Base-by-base conservation (phyloP, 768 basidiomycete genomes). In the Pluteus cervinus region DNA sequence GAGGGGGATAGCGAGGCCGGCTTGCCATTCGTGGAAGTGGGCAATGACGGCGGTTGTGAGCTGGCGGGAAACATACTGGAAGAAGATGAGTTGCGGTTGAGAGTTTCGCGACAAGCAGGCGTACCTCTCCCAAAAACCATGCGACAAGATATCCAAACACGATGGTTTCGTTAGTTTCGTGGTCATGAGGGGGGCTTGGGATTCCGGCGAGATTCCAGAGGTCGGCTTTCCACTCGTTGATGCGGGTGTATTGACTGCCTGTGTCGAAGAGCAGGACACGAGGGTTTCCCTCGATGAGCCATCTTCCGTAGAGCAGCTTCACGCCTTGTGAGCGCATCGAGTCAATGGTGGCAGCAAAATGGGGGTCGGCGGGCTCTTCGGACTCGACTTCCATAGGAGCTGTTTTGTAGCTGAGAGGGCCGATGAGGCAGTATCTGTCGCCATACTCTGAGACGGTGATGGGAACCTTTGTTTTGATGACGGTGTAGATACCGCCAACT, bases 11-110 rank as follows among this genome's bases (percentile, higher is more conserved):
- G 93, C 90, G 31, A 96, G 79, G 30, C 94, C 93, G 7, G 92
- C 94, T 58, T 98, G 96, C 96, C 96, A 99, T 62, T 99, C 96
- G 60, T 99, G 96, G 69, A 99, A 96, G 62, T 99, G 96, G 47
- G 92, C 93, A 41, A 98, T 75, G 50, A 98, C 88, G 12, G 93
- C 91, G 4, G 80, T 87, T 37, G 73, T 68, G 22, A 85, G 73
- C 56, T 96, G 88, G 29, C 79, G 79, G 18, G 85, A 54, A 26
- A 88, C 81, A 53, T 89, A 92, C 87, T 91, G 31, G 18, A 30
- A 22, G 41, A 39, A 23, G 44, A 39, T 22, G 26, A 15, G n/a
- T 35, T 24, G 26, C 30, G 12, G 39, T 30, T 24, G 39, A 37
- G 29, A 30, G 20, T 35, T 23, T 21, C 23, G 37, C 24, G 47